phyloP scores from a whole-genome alignment of 495 filamentous ascomycete species.

The Pyronema omphalodes region DNA sequence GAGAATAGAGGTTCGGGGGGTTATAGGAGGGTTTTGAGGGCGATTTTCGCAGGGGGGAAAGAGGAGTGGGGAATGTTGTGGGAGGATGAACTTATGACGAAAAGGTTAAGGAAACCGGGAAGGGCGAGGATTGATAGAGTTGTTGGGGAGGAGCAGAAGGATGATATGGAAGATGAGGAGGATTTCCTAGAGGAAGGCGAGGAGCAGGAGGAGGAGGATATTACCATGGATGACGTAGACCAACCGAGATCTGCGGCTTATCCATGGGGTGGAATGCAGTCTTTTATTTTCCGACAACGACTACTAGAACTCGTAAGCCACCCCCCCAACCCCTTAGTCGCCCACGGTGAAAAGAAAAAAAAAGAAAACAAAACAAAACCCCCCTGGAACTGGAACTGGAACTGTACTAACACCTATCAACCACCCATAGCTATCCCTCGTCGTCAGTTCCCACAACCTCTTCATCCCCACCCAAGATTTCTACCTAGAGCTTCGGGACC shows the following conservation, averaged over 20 bases:
- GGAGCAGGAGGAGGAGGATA: constrained; percentile 28
- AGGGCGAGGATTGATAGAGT: constrained; percentile 28
- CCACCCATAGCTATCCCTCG: constrained; percentile 28
- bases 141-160: constrained; percentile 25
- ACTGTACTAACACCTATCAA: no score
- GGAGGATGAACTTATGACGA: constrained; percentile 45
- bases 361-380: constrained; percentile 17
- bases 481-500: constrained; percentile 47
- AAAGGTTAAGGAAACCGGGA: constrained; percentile 33
- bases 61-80: constrained; percentile 45
- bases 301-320: constrained; percentile 25
- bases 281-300: constrained; percentile 27
- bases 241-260: constrained; percentile 7
- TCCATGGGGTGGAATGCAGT: constrained; percentile 27
- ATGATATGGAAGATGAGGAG: constrained; percentile 29
- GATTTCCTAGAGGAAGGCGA: constrained; percentile 24
- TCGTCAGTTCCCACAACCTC: constrained; percentile 31
- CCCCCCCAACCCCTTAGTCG: no score
- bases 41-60: constrained; percentile 43
- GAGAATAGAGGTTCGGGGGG: constrained; percentile 26
- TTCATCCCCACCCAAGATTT: constrained; percentile 39
- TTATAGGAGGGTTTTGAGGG: constrained; percentile 37
- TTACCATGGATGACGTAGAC: constrained; percentile 26
- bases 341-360: no score
- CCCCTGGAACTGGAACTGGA: no score